Percentiles rank a stretch among this genome's conserved stretches.
These are phyloP conservation scores for Fusarium austroafricanum DNA, from an alignment of 2,329 filamentous ascomycete species.

Conservation along the genomic window DNA sequence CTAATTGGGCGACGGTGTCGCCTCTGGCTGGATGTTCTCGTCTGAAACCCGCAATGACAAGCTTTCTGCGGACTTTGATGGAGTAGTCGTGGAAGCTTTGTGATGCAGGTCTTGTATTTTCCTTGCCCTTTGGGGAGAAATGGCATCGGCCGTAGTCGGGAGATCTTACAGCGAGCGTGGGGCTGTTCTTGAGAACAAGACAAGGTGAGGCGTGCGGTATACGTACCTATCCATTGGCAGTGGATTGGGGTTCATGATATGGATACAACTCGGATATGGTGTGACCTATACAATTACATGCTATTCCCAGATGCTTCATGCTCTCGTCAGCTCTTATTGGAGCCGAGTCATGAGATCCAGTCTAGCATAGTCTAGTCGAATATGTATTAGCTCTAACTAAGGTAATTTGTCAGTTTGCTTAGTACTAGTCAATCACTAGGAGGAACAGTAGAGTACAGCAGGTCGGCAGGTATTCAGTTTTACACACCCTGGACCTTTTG, in stretches of 20 bases:
- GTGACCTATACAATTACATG: slow-evolving; percentile 30
- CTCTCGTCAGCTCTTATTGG: slow-evolving; percentile 20
- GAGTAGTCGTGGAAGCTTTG: slow-evolving; percentile 5
- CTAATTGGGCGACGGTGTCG: slow-evolving; percentile 43
- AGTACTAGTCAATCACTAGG: too few species aligned
- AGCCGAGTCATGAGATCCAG: slow-evolving; percentile 41
- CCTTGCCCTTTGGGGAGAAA: slow-evolving; percentile 47
- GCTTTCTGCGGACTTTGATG: slow-evolving; percentile 40
- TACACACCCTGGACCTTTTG: background rate
- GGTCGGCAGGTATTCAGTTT: background rate
- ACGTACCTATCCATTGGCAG: background rate
- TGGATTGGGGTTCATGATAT: slow-evolving; percentile 20
- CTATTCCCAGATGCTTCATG: slow-evolving; percentile 24
- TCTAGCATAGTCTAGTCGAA: slow-evolving; percentile 15
- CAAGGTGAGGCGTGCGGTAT: slow-evolving; percentile 17
- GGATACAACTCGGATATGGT: slow-evolving; percentile 12
- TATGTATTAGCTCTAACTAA: background rate
- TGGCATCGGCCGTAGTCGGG: slow-evolving; percentile 39
- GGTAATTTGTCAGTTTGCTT: background rate
- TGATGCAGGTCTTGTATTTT: slow-evolving; percentile 49
- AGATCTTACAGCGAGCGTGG: slow-evolving; percentile 29
- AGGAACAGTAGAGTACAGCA: too few species aligned
- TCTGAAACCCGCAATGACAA: slow-evolving; percentile 33
- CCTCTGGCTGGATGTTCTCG: slow-evolving; percentile 39
- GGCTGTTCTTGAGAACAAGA: slow-evolving; percentile 3